phyloP scores from a whole-genome alignment of 2,329 filamentous ascomycete genomes.

The Aspergillus eucalypticola region DNA sequence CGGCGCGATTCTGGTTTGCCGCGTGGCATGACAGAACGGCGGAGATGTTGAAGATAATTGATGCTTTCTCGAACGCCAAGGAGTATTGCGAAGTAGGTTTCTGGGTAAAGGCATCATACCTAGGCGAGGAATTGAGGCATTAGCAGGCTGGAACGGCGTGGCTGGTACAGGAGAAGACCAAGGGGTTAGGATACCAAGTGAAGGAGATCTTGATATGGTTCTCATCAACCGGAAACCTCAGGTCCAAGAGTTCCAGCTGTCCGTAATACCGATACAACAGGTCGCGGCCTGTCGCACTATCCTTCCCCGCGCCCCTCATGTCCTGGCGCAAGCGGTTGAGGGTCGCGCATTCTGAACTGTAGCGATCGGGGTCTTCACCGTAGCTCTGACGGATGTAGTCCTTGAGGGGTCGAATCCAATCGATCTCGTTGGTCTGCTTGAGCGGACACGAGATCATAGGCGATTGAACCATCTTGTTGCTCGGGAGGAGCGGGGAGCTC shows the following conservation, averaged over 20 bases:
- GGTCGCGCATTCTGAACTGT: slow-evolving; percentile 90
- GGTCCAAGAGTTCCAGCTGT: slow-evolving; percentile 88
- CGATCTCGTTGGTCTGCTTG: slow-evolving; percentile 94
- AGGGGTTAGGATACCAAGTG: slow-evolving; percentile 68
- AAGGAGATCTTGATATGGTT: slow-evolving; percentile 99
- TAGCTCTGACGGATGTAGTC: slow-evolving; percentile 90
- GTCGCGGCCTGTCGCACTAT: slow-evolving; percentile 90
- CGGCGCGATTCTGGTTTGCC: slow-evolving; percentile 84
- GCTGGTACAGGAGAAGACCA: background rate
- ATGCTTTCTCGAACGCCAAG: slow-evolving; percentile 95
- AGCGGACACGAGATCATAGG: slow-evolving; percentile 95
- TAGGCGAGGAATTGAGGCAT: slow-evolving; percentile 39
- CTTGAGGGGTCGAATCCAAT: slow-evolving; percentile 93
- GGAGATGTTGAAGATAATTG: slow-evolving; percentile 99
- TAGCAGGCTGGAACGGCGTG: background rate
- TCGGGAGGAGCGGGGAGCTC: slow-evolving; percentile 39
- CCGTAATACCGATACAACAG: slow-evolving; percentile 97
- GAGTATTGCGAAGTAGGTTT: slow-evolving; percentile 97
- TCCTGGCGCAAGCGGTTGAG: slow-evolving; percentile 95
- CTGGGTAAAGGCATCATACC: slow-evolving; percentile 99
- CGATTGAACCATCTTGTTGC: slow-evolving; percentile 69
- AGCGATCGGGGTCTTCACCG: slow-evolving; percentile 93
- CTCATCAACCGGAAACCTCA: slow-evolving; percentile 95
- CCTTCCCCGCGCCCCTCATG: slow-evolving; percentile 95
- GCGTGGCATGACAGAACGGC: slow-evolving; percentile 96